Percentiles rank a stretch among this genome's conserved stretches.
These are phyloP conservation scores for Erysimum cheiri DNA, from an alignment of 441 rosid genomes.

Conservation along the genomic window DNA sequence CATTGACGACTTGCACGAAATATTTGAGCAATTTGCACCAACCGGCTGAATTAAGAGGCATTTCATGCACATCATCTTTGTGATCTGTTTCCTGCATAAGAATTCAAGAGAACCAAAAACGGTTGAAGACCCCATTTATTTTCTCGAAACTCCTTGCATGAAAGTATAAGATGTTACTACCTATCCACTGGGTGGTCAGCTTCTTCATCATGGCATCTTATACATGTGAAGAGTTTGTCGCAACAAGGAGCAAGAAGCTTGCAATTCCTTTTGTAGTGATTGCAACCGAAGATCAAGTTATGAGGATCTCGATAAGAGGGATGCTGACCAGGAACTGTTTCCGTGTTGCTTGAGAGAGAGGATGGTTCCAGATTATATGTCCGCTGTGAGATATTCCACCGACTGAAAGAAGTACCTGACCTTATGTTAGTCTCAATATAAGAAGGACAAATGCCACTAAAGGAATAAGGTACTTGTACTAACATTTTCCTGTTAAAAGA, in stretches of 20 bases:
- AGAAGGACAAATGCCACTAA: background rate
- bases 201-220: constrained; percentile 95
- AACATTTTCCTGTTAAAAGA: background rate
- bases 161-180: constrained; percentile 46
- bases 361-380: constrained; percentile 35
- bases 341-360: constrained; percentile 54
- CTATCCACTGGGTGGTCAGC: constrained; percentile 95
- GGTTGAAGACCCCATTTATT: constrained; percentile 12
- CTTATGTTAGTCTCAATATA: constrained; percentile 38
- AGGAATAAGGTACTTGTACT: background rate
- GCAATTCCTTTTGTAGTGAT: constrained; percentile 94
- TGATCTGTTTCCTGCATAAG: constrained; percentile 76
- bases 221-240: constrained; percentile 80
- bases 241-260: constrained; percentile 94
- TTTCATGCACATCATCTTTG: constrained; percentile 98
- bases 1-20: constrained; percentile 79
- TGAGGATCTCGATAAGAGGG: constrained; percentile 81
- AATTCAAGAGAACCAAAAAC: constrained; percentile 34
- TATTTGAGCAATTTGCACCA: constrained; percentile 72
- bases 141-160: background rate
- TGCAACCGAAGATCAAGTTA: constrained; percentile 78
- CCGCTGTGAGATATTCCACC: constrained; percentile 93
- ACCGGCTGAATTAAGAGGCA: constrained; percentile 90
- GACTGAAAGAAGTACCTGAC: constrained; percentile 56
- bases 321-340: constrained; percentile 59